These are phyloP conservation scores for Arabidopsis suecica DNA, from an alignment of 345 rosid genomes.

Conservation along the genomic window DNA sequence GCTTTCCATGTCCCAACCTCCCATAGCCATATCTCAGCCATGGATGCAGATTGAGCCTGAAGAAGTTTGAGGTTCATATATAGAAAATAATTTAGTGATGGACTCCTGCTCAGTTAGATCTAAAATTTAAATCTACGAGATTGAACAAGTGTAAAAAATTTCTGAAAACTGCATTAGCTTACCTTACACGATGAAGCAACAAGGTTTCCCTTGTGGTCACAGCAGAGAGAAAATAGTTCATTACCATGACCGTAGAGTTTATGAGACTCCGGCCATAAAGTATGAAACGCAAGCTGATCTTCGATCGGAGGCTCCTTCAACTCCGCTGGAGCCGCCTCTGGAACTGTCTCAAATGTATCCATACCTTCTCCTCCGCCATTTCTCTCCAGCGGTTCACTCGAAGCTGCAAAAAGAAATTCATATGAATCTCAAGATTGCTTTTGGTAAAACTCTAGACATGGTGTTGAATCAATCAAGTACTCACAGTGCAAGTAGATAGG, in stretches of 20 bases:
- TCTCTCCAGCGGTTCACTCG: slow-evolving; percentile 53
- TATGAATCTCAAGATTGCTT: slow-evolving; percentile 12
- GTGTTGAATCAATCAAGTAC: slow-evolving; percentile 27
- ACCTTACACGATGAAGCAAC: slow-evolving; percentile 98
- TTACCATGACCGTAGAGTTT: slow-evolving; percentile 97
- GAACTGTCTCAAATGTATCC: slow-evolving; percentile 87
- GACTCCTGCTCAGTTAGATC: not conserved
- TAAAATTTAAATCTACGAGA: not conserved
- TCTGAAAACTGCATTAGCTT: slow-evolving; percentile 29
- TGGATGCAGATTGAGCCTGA: slow-evolving; percentile 84
- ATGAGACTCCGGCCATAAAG: slow-evolving; percentile 94
- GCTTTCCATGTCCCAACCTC: slow-evolving; percentile 96
- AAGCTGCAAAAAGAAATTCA: slow-evolving; percentile 53
- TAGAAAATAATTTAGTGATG: not conserved
- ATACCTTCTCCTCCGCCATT: slow-evolving; percentile 63
- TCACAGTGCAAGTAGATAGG: slow-evolving; percentile 79
- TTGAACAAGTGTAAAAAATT: not conserved
- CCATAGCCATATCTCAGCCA: slow-evolving; percentile 95
- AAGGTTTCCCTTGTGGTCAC: slow-evolving; percentile 74
- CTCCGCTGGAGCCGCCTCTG: slow-evolving; percentile 90
- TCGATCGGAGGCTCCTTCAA: slow-evolving; percentile 89
- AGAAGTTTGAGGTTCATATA: slow-evolving; percentile 28
- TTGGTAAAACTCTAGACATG: slow-evolving; percentile 6
- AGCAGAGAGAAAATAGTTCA: slow-evolving; percentile 82
- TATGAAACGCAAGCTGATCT: slow-evolving; percentile 91